A percentile compares a stretch with the other conserved stretches of the same genome.
These are phyloP conservation scores for Tricharina praecox DNA, from an alignment of 495 filamentous ascomycete genomes.

Conservation along the genomic window DNA sequence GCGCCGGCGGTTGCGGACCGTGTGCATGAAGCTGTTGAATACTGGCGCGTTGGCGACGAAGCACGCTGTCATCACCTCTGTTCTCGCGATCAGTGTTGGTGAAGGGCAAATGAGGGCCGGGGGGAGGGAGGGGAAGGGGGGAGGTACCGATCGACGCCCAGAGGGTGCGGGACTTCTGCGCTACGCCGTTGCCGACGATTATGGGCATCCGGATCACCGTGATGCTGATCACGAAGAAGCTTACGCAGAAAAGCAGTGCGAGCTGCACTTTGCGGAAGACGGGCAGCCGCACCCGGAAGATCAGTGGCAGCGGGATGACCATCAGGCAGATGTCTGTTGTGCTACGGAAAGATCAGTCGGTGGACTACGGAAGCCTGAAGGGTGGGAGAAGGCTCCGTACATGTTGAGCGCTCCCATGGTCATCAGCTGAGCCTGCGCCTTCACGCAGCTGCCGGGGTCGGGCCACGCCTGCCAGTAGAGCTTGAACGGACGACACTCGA, in stretches of 20 bases:
- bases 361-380: not conserved
- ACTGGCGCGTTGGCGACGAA: conserved; percentile 25
- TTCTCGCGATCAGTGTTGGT: conserved; percentile 7
- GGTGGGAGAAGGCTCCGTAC: not conserved
- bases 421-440: conserved; percentile 14
- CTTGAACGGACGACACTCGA: conserved; percentile 24
- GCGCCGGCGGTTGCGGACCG: conserved; percentile 7
- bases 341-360: not conserved
- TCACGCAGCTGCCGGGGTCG: conserved; percentile 12
- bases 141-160: conserved; percentile 13
- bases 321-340: conserved; percentile 19
- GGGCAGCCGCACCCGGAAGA: conserved; percentile 18
- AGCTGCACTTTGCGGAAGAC: conserved; percentile 20
- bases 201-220: conserved; percentile 24
- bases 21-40: conserved; percentile 21
- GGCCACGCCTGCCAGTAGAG: conserved; percentile 12
- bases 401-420: conserved; percentile 23
- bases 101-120: too few species aligned
- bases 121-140: too few species aligned
- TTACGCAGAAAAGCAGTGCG: conserved; percentile 16
- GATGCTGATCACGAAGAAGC: conserved; percentile 20
- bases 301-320: conserved; percentile 20
- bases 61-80: conserved; percentile 21
- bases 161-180: conserved; percentile 14
- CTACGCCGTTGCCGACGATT: conserved; percentile 12